These are phyloP conservation scores for Mortierella alpina DNA, from an alignment of 192 early-diverging fungal genomes.

Conservation along the genomic window DNA sequence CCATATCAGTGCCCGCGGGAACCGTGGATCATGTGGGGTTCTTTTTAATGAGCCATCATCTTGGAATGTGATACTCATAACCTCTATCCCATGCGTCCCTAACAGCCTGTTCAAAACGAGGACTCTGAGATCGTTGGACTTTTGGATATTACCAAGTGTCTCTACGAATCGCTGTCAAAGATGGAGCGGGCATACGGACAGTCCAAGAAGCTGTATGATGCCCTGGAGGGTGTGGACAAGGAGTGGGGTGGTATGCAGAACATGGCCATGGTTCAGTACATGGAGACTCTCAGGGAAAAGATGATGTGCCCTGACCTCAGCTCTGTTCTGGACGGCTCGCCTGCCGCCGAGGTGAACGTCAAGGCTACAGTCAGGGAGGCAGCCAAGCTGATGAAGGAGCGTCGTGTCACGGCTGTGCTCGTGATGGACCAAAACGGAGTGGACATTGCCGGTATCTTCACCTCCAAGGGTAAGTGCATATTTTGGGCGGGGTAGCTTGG, in stretches of 20 bases:
- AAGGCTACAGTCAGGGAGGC: conserved; percentile 77
- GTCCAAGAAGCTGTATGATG: conserved; percentile 83
- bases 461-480: conserved; percentile 67
- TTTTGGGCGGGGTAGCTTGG: not conserved
- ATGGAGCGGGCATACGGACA: conserved; percentile 88
- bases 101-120: conserved; percentile 83
- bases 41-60: not conserved
- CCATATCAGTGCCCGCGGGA: not conserved
- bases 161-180: conserved; percentile 87
- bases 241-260: conserved; percentile 81
- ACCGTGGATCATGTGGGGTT: not conserved
- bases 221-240: conserved; percentile 82
- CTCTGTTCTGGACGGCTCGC: conserved; percentile 78
- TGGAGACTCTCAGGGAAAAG: conserved; percentile 79
- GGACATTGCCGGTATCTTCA: conserved; percentile 91
- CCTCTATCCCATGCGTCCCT: not conserved
- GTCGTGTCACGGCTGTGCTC: conserved; percentile 79
- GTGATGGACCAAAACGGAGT: conserved; percentile 73
- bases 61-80: not conserved
- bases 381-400: conserved; percentile 78
- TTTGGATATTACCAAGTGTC: conserved; percentile 87
- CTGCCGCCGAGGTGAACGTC: conserved; percentile 71
- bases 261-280: conserved; percentile 75
- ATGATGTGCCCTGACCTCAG: conserved; percentile 94
- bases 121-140: conserved; percentile 87